Evolutionary conservation across 208 protist species (phyloP).

Genomic region (Trypanosomatidae sp.): DNA sequence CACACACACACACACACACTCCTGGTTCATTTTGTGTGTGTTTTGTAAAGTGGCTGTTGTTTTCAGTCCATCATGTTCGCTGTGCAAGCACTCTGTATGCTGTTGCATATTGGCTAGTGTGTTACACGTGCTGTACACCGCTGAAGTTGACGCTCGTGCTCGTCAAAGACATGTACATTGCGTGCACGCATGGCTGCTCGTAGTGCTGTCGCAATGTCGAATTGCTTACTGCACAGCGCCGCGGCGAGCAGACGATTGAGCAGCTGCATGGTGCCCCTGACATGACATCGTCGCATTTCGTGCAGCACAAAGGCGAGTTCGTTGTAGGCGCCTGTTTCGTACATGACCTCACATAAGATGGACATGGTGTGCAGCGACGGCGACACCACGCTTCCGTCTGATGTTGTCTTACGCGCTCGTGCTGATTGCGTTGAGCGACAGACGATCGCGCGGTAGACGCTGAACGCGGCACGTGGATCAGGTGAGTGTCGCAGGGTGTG

Average conservation of each 20-base stretch:
- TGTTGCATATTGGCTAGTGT: too few species aligned
- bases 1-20: too few species aligned
- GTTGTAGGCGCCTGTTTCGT: constrained; percentile 6
- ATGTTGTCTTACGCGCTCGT: neutral
- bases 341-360: constrained; percentile 44
- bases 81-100: too few species aligned
- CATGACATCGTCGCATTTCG: constrained; percentile 42
- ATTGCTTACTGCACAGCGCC: constrained; percentile 3
- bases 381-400: constrained; percentile 3
- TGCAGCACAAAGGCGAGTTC: constrained; percentile 42
- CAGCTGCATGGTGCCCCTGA: constrained; percentile 26
- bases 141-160: too few species aligned
- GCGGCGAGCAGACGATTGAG: constrained; percentile 41
- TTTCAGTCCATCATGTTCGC: too few species aligned
- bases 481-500: constrained; percentile 34
- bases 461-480: constrained; percentile 50
- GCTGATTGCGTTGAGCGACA: neutral
- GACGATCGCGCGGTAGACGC: constrained; percentile 39
- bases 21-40: too few species aligned
- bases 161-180: constrained; percentile 26
- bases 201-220: constrained; percentile 9
- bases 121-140: too few species aligned
- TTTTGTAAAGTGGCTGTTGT: too few species aligned
- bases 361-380: constrained; percentile 44
- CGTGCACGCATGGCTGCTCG: constrained; percentile 11